Evolutionary conservation across 371 early-diverging fungal species (phyloP), one percentile per base, ranked within the genome.

Genomic region (Actinomortierella wolfii): DNA sequence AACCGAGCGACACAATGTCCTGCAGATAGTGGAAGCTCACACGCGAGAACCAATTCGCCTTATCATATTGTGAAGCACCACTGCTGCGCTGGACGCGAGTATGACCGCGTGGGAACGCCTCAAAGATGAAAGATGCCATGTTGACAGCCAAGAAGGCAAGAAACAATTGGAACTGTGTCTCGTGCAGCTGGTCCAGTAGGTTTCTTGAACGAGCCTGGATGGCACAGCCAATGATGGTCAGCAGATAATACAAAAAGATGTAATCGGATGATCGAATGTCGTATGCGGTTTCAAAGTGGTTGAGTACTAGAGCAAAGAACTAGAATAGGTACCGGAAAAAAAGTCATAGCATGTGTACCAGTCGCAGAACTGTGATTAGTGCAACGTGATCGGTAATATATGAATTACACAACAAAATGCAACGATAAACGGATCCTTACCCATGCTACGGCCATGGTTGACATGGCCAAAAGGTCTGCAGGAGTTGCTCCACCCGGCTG

Each of bases 51-150:
- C 59, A 14, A 26, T 40, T 15, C 26, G 41, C n/a, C 43, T 29
- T 5, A 3, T 25, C 5, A 11, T 29, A 17, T 20, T 11, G 17
- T 28, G 57, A 60, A 11, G 51, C 52, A 0, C 44, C 23, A 28
- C 64, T 59, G 43, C 64, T 55, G 26, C 54, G 55, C 48, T 74
- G 74, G 2, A 53, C 64, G 21, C 64, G 50, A 8, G 67, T 51
- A 3, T 39, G 41, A 3, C 67, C 61, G 18, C 67, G 42, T 0
- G 67, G 67, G 56, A 54, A 60, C 9, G 60, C 41, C 29, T 66
- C 67, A 18, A 66, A 40, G 2, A 60, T 8, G 14, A 66, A 56
- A 9, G 51, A 48, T 0, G 52, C 39, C 15, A 56, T 45, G 25
- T 66, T 66, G 34, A 60, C n/a, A 3, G 47, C 34, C 46, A 66